Base-by-base conservation (phyloP, 176 grass and related monocot species). In the Canna indica region DNA sequence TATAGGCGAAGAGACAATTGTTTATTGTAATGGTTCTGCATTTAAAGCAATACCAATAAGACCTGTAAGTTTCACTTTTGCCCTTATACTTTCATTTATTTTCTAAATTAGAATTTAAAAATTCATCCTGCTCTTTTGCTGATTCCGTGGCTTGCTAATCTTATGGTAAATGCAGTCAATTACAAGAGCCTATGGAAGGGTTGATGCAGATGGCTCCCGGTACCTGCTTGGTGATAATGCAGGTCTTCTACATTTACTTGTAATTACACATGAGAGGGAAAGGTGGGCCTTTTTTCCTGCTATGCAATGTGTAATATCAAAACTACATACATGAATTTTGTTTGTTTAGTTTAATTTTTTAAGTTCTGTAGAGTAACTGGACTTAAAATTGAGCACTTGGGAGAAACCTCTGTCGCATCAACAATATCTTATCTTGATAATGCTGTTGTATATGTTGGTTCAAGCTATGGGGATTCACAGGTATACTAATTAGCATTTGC, bases 31-130 rank as follows among this genome's bases (percentile, higher is more conserved):
- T 72, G 89, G 82, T 41, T 82, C 84, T 77, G 79, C 80, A 71
- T 99, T 93, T 87, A 93, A 80, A 93, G 94, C 94, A 72, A 99
- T 99, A 82, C 94, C 94, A 77, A 93, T 93, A 42, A 99, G 88
- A 82, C 86, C 85, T 29, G 94, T 93, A 85, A 64, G 44, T 59
- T 45, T 28, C 5, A 30, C 12, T 77, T 54, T 53, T 65, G 18
- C 30, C 10, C 32, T 36, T 47, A 64, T 25, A 32, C 62, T 5
- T 57, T 20, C 38, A 63, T 59, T 80, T 72, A 22, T 70, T n/a
- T 29, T 78, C 53, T 13, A 27, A 44, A 41, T 41, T 64, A 71
- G 22, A 58, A 73, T 24, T 52, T 59, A 28, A 46, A 53, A 27
- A 39, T 16, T 36, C 52, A 54, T 11, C 4, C 67, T 11, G 18